Conservation (phyloP, 345 rosid species). For the Camelina sativa region DNA sequence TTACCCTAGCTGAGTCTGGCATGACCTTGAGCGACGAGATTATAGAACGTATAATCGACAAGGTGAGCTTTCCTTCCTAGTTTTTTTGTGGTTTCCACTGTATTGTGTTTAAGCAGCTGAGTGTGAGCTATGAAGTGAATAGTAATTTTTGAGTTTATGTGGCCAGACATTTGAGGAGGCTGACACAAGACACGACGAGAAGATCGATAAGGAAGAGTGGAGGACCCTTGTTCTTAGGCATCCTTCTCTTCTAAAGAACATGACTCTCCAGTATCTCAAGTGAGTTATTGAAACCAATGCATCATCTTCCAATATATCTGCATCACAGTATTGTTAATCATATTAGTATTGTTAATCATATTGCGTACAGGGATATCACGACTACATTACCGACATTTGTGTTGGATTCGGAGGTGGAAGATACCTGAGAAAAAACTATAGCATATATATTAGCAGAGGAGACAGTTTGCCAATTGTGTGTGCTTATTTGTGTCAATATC, state of each 20-base stretch:
- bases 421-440: slow-evolving; percentile 54
- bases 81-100: too few species aligned
- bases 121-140: background rate
- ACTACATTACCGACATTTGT: slow-evolving; percentile 91
- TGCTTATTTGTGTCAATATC: too few species aligned
- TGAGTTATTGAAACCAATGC: slow-evolving; percentile 44
- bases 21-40: slow-evolving; percentile 79
- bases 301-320: background rate
- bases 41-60: slow-evolving; percentile 79
- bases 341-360: too few species aligned
- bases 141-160: slow-evolving; percentile 30
- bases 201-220: slow-evolving; percentile 87
- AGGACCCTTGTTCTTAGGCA: slow-evolving; percentile 71
- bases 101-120: too few species aligned
- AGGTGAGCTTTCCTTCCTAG: slow-evolving; percentile 49
- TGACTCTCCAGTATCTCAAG: slow-evolving; percentile 86
- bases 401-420: slow-evolving; percentile 84
- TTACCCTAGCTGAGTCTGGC: slow-evolving; percentile 90
- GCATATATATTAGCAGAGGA: slow-evolving; percentile 19
- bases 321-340: background rate
- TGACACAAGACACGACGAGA: slow-evolving; percentile 73
- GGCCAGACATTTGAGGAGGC: slow-evolving; percentile 79
- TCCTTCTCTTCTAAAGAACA: slow-evolving; percentile 77
- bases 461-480: too few species aligned
- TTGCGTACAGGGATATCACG: slow-evolving; percentile 70